Conservation (phyloP, 441 rosid species). For the Arabidopsis hybrid region DNA sequence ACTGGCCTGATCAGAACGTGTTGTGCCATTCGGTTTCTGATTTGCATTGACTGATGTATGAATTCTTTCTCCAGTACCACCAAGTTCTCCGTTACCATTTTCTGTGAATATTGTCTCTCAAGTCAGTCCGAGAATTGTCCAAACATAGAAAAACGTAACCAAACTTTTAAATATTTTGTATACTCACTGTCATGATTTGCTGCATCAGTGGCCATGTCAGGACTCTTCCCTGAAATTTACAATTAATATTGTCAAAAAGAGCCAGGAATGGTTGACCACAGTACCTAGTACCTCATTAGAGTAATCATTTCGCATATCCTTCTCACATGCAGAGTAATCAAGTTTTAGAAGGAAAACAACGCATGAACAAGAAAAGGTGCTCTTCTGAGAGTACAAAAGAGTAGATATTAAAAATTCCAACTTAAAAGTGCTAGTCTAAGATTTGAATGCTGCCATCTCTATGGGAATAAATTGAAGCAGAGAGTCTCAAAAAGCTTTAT, state of each 20-base stretch:
- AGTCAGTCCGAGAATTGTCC: constrained; percentile 35
- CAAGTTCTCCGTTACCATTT: constrained; percentile 51
- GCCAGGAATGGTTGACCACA: background rate
- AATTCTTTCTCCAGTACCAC: constrained; percentile 54
- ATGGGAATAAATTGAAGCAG: background rate
- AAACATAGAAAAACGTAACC: constrained; percentile 4
- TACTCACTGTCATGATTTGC: constrained; percentile 53
- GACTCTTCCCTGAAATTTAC: constrained; percentile 56
- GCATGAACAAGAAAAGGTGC: constrained; percentile 14
- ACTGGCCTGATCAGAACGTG: constrained; percentile 54
- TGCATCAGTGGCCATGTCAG: constrained; percentile 51
- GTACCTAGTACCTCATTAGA: constrained; percentile 9
- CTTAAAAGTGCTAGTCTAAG: constrained; percentile 1
- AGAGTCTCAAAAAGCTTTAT: background rate
- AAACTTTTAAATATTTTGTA: background rate
- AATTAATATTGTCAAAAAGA: background rate
- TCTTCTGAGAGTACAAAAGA: constrained; percentile 15
- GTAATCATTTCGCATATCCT: background rate
- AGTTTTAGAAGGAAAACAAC: constrained; percentile 1
- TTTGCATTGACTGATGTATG: constrained; percentile 51
- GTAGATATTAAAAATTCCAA: constrained; percentile 13
- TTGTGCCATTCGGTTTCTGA: constrained; percentile 64
- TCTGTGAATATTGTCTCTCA: constrained; percentile 53
- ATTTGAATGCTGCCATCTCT: constrained; percentile 24
- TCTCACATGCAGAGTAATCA: constrained; percentile 17